Evolutionary conservation across 257 asterid species (phyloP), one percentile per base, ranked within the genome.

Genomic region (Coffea canephora): DNA sequence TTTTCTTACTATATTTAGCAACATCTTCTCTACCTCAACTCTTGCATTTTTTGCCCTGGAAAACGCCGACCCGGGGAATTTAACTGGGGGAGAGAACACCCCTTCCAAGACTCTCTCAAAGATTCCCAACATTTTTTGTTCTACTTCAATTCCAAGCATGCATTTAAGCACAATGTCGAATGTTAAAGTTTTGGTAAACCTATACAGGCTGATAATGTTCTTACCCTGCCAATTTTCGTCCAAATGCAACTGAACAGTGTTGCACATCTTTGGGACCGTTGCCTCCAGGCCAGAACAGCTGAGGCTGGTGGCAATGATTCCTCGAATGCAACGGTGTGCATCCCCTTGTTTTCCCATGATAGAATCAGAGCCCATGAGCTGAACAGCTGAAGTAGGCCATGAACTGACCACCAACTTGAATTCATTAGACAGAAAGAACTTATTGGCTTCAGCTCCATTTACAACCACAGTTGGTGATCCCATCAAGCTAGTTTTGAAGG

Each of bases 321-420:
- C 97, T 4, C 97, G 95, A 10, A 94, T 81, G 78, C 80, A 81
- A 0, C 89, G 88, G 78, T 92, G 98, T 0, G 92, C 89, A 25
- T 90, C 96, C 0, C 98, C 98, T 74, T 78, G 92, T 82, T 92
- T 94, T 87, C 90, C 98, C 98, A 94, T 94, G 74, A 94, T 94
- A 0, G 93, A 91, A 65, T 92, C 81, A 75, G 76, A 81, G 0
- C 97, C 97, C 98, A 94, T 94, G n/a, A 94, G 81, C 76, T 90
- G 92, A 21, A 94, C 97, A 0, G 94, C 88, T 0, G 98, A 92
- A 9, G 97, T 75, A 9, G 98, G 98, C 98, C 98, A 94, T 12
- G 98, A 92, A 84, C 98, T 94, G n/a, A 94, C 88, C 1, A 94
- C 97, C 59, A 94, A 76, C 85, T 91, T 94, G 88, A 92, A 94